Conservation (phyloP, 305 asterid genomes). For the Stenogyne calaminthoides region DNA sequence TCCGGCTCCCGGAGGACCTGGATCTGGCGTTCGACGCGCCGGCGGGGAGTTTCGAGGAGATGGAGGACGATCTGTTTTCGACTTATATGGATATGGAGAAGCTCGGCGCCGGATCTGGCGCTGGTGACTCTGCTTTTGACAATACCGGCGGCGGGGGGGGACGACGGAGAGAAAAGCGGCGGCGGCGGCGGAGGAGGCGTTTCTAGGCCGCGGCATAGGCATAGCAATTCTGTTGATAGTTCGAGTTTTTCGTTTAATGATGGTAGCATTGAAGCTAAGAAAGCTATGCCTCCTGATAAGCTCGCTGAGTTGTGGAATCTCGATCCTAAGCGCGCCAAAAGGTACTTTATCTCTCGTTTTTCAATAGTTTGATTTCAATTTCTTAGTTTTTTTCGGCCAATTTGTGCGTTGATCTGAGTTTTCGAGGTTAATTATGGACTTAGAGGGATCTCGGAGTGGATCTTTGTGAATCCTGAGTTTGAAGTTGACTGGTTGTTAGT, state of each 20-base stretch:
- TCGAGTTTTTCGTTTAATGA: slow-evolving; percentile 59
- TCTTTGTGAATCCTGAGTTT: slow-evolving; percentile 32
- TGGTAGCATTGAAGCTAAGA: slow-evolving; percentile 76
- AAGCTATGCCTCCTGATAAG: slow-evolving; percentile 93
- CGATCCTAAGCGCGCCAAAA: slow-evolving; percentile 92
- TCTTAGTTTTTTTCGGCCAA: not conserved
- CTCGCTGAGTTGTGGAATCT: slow-evolving; percentile 86
- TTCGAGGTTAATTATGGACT: slow-evolving; percentile 11
- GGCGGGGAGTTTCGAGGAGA: slow-evolving; percentile 68
- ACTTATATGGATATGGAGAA: slow-evolving; percentile 86
- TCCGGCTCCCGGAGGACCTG: slow-evolving; percentile 75
- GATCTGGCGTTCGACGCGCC: slow-evolving; percentile 74
- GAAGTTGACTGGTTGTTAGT: slow-evolving; percentile 22
- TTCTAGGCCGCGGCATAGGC: slow-evolving; percentile 60
- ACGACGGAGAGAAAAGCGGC: slow-evolving; percentile 26
- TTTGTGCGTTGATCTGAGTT: slow-evolving; percentile 6
- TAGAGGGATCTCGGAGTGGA: slow-evolving; percentile 39
- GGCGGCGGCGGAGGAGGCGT: slow-evolving; percentile 34
- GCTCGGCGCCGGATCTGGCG: slow-evolving; percentile 54
- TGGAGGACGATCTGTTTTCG: slow-evolving; percentile 83
- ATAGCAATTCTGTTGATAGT: slow-evolving; percentile 76
- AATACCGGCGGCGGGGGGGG: slow-evolving; percentile 40
- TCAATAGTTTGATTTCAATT: not conserved
- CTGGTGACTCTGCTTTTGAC: slow-evolving; percentile 36
- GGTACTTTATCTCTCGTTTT: slow-evolving; percentile 37